Conservation (phyloP, 208 protist species). For the Leishmania braziliensis region DNA sequence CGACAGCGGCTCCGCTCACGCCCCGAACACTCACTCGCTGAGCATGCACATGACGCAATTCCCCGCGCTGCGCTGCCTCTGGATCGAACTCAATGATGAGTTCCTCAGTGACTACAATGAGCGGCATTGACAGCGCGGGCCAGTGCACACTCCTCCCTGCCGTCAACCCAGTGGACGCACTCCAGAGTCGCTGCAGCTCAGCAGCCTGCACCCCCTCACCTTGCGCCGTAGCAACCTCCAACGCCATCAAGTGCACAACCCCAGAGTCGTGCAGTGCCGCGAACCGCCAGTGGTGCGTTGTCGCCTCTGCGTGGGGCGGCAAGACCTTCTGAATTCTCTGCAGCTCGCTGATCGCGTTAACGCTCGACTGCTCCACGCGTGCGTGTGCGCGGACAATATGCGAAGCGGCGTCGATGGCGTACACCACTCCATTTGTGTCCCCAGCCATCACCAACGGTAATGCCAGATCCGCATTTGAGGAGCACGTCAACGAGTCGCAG, state of each 20-base stretch:
- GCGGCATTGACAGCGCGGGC: slow-evolving; percentile 8
- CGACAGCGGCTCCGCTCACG: slow-evolving; percentile 57
- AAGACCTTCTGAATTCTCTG: background rate
- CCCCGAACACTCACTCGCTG: slow-evolving; percentile 62
- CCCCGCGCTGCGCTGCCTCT: slow-evolving; percentile 16
- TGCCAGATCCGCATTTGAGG: background rate
- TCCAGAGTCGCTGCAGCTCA: slow-evolving; percentile 15
- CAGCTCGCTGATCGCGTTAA: slow-evolving; percentile 55
- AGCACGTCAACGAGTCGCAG: background rate
- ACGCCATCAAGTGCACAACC: slow-evolving; percentile 31
- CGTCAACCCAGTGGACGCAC: slow-evolving; percentile 52
- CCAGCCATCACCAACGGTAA: slow-evolving; percentile 38
- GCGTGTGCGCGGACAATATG: slow-evolving; percentile 12
- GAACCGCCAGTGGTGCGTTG: slow-evolving; percentile 21
- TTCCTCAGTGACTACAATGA: slow-evolving; percentile 52
- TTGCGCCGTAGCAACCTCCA: background rate
- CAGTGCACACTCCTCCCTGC: slow-evolving; percentile 56
- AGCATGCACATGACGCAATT: slow-evolving; percentile 6
- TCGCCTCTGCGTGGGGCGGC: background rate
- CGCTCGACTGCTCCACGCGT: slow-evolving; percentile 39
- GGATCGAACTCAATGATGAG: slow-evolving; percentile 30
- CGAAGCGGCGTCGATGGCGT: slow-evolving; percentile 27
- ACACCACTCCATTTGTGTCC: slow-evolving; percentile 67
- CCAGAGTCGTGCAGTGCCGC: slow-evolving; percentile 51
- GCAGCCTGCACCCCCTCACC: background rate